These are phyloP conservation scores for Pyricularia pennisetigena DNA, from an alignment of 2,329 filamentous ascomycete genomes.

Conservation along the genomic window DNA sequence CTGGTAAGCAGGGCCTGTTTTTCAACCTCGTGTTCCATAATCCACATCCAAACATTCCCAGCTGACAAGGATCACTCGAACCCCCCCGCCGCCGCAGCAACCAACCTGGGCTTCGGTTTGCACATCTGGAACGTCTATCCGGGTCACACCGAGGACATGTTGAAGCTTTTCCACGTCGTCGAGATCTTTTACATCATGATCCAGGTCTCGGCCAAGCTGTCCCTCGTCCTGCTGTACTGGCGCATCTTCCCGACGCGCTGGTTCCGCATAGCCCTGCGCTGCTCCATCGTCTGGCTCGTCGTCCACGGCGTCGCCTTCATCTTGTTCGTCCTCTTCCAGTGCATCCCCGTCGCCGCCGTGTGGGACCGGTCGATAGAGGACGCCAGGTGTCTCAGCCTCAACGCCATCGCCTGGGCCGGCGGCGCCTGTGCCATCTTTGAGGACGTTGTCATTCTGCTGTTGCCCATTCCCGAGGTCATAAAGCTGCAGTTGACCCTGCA, in stretches of 20 bases:
- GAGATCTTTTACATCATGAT: constrained; percentile 15
- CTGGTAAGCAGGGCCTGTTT: neutral
- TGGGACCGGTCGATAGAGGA: constrained; percentile 40
- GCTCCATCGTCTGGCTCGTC: constrained; percentile 17
- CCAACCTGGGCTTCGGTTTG: neutral
- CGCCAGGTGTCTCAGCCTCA: constrained; percentile 36
- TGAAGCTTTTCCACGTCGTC: neutral
- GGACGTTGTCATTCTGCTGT: constrained; percentile 28
- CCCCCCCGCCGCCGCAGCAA: neutral
- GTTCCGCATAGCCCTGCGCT: constrained; percentile 8
- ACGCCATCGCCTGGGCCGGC: constrained; percentile 34
- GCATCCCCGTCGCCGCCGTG: constrained; percentile 35
- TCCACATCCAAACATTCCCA: no score
- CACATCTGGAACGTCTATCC: neutral
- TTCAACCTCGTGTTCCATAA: no score
- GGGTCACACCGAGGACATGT: neutral
- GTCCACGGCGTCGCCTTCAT: constrained; percentile 21
- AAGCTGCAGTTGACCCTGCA: constrained; percentile 28
- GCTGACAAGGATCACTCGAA: neutral
- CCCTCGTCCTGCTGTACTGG: constrained; percentile 14
- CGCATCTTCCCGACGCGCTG: constrained; percentile 13
- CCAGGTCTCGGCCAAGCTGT: constrained; percentile 13
- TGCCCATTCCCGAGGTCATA: constrained; percentile 30
- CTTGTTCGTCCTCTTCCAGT: constrained; percentile 28
- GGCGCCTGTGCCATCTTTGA: constrained; percentile 31